Conservation (phyloP, 805 yeast species). For the Hyphopichia homilentoma region DNA sequence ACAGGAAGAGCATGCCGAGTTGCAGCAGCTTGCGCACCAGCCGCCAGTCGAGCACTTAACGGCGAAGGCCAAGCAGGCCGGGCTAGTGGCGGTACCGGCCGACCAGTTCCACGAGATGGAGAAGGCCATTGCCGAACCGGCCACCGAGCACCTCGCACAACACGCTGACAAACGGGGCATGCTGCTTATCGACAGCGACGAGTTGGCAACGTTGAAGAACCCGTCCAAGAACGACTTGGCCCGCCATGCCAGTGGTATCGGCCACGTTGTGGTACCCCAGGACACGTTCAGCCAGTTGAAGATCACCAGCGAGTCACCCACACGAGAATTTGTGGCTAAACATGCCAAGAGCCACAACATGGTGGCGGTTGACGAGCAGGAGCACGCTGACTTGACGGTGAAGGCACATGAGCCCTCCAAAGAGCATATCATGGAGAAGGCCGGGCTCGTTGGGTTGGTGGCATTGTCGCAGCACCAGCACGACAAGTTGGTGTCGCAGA, state of each 20-base stretch:
- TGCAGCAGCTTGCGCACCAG: constrained; percentile 17
- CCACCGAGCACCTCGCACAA: constrained; percentile 16
- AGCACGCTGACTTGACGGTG: constrained; percentile 2
- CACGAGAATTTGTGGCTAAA: constrained; percentile 16
- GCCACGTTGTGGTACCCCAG: constrained; percentile 9
- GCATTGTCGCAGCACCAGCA: constrained; percentile 9
- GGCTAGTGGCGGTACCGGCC: constrained; percentile 12
- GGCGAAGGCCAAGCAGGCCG: constrained; percentile 13
- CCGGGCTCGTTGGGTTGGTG: constrained; percentile 19
- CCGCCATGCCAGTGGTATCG: constrained; percentile 10
- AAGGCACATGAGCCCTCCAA: constrained; percentile 11
- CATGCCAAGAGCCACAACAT: constrained; percentile 17
- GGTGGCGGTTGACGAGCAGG: constrained; percentile 3
- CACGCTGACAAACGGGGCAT: constrained; percentile 17
- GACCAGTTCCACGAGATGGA: constrained; percentile 12
- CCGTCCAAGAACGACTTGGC: constrained; percentile 12
- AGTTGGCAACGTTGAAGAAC: constrained; percentile 13
- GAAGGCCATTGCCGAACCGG: constrained; percentile 15
- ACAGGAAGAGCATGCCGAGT: constrained; percentile 15
- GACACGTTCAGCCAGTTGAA: constrained; percentile 13
- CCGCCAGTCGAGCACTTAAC: constrained; percentile 20
- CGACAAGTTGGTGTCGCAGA: constrained; percentile 3
- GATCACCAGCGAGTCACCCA: constrained; percentile 14
- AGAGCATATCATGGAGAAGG: constrained; percentile 14
- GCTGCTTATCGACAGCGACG: too few relatives aligned